Conservation (phyloP, 2,329 filamentous ascomycete genomes). For the Alternaria sp. region DNA sequence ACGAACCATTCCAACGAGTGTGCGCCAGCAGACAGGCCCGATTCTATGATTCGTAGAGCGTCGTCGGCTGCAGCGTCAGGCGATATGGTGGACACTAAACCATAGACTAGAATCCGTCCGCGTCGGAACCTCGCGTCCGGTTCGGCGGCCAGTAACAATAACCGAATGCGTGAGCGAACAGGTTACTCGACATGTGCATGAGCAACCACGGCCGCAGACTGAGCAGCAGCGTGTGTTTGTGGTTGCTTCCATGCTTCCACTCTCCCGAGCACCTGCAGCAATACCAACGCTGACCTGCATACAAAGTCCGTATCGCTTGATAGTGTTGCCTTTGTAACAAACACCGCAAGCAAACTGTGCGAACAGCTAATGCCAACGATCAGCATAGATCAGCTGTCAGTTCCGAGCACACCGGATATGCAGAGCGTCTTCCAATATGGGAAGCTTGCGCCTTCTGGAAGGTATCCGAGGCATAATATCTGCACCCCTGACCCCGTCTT, state of each 20-base stretch:
- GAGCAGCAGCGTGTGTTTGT: constrained; percentile 28
- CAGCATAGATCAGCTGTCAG: constrained; percentile 5
- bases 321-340: constrained; percentile 4
- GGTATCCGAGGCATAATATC: constrained; percentile 30
- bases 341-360: constrained; percentile 12
- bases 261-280: constrained; percentile 29
- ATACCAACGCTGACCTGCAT: constrained; percentile 34
- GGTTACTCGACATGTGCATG: constrained; percentile 40
- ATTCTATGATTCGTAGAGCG: constrained; percentile 21
- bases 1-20: constrained; percentile 23
- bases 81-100: constrained; percentile 26
- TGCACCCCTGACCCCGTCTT: constrained; percentile 36
- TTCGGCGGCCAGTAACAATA: constrained; percentile 38
- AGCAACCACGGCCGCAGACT: constrained; percentile 34
- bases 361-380: constrained; percentile 2
- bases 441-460: constrained; percentile 32
- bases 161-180: constrained; percentile 30
- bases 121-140: constrained; percentile 32
- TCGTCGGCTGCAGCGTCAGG: constrained; percentile 26
- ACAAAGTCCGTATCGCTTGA: constrained; percentile 6
- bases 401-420: not conserved
- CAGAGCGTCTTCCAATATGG: constrained; percentile 22
- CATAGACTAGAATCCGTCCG: constrained; percentile 30
- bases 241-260: constrained; percentile 21
- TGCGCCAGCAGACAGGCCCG: constrained; percentile 19